phyloP scores from a whole-genome alignment of 2,329 filamentous ascomycete species.

The Aspergillus uvarum region DNA sequence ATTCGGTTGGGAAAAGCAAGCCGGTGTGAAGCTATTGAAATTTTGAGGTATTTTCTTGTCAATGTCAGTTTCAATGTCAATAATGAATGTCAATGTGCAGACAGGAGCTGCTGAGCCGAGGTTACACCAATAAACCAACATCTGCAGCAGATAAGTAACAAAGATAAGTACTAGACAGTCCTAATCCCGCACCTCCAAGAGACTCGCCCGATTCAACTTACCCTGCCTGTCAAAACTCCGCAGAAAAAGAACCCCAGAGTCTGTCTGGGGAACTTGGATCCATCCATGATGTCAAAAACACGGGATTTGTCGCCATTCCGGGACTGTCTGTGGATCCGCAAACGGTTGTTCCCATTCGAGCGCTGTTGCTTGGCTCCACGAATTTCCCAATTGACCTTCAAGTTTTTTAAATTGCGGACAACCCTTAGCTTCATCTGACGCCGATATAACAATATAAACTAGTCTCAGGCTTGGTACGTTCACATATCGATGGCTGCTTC shows the following conservation, averaged over 20 bases:
- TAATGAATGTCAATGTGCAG: no score
- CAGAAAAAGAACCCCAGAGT: neutral
- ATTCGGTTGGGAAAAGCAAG: neutral
- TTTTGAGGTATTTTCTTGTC: neutral
- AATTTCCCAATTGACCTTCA: neutral
- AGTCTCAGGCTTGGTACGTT: neutral
- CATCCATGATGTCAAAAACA: conserved; percentile 4
- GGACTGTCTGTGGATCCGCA: conserved; percentile 4
- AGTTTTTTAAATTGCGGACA: no score
- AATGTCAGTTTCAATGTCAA: no score
- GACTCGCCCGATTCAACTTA: neutral
- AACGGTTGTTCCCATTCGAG: neutral
- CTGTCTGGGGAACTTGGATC: neutral
- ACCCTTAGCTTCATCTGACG: neutral
- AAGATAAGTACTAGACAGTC: no score
- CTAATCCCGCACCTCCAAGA: neutral
- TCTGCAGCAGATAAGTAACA: neutral
- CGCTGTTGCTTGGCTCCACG: neutral
- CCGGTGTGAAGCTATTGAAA: neutral
- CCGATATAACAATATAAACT: neutral
- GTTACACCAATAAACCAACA: neutral
- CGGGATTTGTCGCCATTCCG: conserved; percentile 3
- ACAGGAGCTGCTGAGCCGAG: neutral
- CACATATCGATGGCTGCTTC: conserved; percentile 25
- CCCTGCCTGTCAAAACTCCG: neutral